Base-by-base conservation (phyloP, 441 rosid genomes). In the Biscutella laevigata region DNA sequence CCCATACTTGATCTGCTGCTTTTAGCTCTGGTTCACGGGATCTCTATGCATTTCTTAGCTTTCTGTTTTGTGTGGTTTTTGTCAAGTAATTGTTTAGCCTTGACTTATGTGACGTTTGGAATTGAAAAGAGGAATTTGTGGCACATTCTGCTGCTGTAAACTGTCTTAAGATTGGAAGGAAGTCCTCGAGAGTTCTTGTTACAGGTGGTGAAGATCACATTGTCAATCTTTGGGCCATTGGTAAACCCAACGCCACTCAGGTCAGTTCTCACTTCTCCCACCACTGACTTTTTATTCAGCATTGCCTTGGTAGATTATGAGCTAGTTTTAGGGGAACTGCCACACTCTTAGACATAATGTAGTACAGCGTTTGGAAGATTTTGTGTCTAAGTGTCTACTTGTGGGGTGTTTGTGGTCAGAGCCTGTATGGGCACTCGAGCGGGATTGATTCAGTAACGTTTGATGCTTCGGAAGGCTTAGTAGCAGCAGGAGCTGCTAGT, bases 141-240 rank as follows among this genome's bases (percentile, higher is more conserved):
- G 99, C 99, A 17, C 99, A 94, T 82, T 80, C 97, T 56, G 79
- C 94, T 11, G 67, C 76, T 51, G 97, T 94, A n/a, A 89, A 94
- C 45, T 94, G 97, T 71, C 96, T 94, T 43, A 83, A 83, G 80
- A 89, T 94, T 41, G 99, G 99, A 45, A 81, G 97, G 79, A 94
- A 94, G 74, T 71, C 99, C 2, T 94, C 99, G 0, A 72, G 99
- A 74, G 84, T 79, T 68, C 86, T 94, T 21, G 88, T 86, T 14
- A 94, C 99, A 0, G 99, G 97, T 24, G 97, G 99, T 21, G 97
- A 94, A 80, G 99, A 94, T 76, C 94, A 81, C 75, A 89, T 76
- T 68, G 99, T 94, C 48, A 94, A 94, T 74, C 82, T 94, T 9
- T 94, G 99, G 99, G 94, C 99, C 73, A 89, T 94, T 45, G 99